Evolutionary conservation across 345 rosid genomes (phyloP).

Genomic region (Eucalyptus cloeziana): DNA sequence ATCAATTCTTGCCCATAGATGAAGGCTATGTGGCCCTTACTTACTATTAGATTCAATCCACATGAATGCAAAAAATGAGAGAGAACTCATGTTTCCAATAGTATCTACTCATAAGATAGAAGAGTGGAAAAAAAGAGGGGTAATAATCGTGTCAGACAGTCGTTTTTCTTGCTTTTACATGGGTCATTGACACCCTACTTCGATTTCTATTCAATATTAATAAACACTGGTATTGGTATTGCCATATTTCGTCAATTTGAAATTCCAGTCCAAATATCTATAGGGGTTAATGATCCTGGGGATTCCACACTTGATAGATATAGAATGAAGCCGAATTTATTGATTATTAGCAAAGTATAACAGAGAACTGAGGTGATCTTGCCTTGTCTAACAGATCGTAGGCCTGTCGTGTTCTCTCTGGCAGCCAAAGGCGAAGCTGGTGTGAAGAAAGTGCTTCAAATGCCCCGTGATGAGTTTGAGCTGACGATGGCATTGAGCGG

Average conservation of each 20-base stretch:
- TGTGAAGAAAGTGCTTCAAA: constrained; percentile 55
- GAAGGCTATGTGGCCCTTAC: neutral
- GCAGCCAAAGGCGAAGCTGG: constrained; percentile 82
- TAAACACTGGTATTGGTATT: neutral
- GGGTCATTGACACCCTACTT: neutral
- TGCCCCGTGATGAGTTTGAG: constrained; percentile 79
- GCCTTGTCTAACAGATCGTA: constrained; percentile 36
- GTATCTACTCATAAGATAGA: neutral
- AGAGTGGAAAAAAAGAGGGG: neutral
- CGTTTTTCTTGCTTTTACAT: neutral
- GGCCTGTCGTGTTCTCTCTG: constrained; percentile 74
- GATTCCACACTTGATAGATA: neutral
- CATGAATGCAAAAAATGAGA: neutral
- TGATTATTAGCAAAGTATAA: neutral
- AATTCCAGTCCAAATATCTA: neutral
- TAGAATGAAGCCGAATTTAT: neutral
- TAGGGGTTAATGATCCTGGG: neutral
- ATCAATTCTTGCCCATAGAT: neutral
- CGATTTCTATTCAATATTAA: neutral
- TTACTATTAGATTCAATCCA: neutral
- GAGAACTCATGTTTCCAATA: neutral
- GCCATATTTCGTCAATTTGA: neutral
- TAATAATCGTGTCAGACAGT: neutral
- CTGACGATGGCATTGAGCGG: constrained; percentile 87
- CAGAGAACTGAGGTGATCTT: neutral